Percentiles rank a stretch among this genome's conserved stretches.
Conservation (phyloP, 371 early-diverging fungal species). For the Mucor piriformis region DNA sequence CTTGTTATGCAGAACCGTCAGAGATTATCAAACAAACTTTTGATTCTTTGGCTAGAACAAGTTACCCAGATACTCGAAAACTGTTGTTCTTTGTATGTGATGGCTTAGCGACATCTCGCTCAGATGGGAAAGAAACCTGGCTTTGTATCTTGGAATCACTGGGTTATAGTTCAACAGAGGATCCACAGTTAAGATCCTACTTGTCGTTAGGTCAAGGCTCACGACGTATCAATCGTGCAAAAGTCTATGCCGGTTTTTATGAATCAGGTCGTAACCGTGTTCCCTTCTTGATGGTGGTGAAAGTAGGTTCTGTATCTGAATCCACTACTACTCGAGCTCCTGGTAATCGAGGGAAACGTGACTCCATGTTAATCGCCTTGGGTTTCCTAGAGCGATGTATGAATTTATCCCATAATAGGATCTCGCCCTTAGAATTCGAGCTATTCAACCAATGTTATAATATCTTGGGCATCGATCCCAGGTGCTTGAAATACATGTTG, state of each 20-base stretch:
- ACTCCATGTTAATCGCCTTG: slow-evolving; percentile 41
- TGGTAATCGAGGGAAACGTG: slow-evolving; percentile 54
- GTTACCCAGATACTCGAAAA: slow-evolving; percentile 50
- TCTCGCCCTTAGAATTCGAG: slow-evolving; percentile 51
- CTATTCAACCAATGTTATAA: slow-evolving; percentile 51
- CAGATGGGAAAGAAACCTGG: slow-evolving; percentile 39
- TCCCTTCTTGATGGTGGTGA: slow-evolving; percentile 48
- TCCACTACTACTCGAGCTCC: slow-evolving; percentile 12
- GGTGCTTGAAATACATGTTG: slow-evolving; percentile 51
- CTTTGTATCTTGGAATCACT: slow-evolving; percentile 42
- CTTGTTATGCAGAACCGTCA: slow-evolving; percentile 49
- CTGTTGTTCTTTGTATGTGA: slow-evolving; percentile 57
- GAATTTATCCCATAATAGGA: slow-evolving; percentile 41
- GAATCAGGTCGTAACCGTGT: slow-evolving; percentile 52
- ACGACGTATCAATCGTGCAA: slow-evolving; percentile 42
- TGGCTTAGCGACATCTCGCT: slow-evolving; percentile 32
- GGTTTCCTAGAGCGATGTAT: slow-evolving; percentile 54
- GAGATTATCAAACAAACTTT: slow-evolving; percentile 48
- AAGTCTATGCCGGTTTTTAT: slow-evolving; percentile 52
- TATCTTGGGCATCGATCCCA: slow-evolving; percentile 48
- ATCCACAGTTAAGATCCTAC: slow-evolving; percentile 44
- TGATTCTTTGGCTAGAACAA: slow-evolving; percentile 52
- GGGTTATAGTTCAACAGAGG: slow-evolving; percentile 45
- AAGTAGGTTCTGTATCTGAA: slow-evolving; percentile 40
- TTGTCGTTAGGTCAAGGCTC: slow-evolving; percentile 41